These are phyloP conservation scores for Rubia occidens DNA, from an alignment of 305 asterid genomes.

Conservation along the genomic window DNA sequence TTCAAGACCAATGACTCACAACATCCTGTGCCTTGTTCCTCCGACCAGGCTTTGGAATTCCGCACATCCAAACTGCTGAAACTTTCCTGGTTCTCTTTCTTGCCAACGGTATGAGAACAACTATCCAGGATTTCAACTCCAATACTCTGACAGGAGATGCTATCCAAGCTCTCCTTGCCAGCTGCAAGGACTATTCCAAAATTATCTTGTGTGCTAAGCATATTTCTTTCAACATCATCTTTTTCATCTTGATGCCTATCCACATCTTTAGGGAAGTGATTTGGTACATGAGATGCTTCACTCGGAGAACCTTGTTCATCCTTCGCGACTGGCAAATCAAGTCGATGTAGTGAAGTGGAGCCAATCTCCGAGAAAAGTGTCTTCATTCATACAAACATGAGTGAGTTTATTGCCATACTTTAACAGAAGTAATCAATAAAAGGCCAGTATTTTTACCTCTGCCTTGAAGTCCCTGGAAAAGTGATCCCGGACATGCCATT, in stretches of 20 bases:
- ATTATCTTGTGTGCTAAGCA: conserved; percentile 28
- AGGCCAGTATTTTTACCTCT: conserved; percentile 38
- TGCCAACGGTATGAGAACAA: conserved; percentile 14
- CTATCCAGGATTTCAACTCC: conserved; percentile 7
- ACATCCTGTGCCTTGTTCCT: conserved; percentile 13
- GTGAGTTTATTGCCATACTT: conserved; percentile 2
- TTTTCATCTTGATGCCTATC: conserved; percentile 32
- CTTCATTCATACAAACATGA: conserved; percentile 29
- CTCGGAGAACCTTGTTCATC: not conserved
- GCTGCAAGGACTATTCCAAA: conserved; percentile 20
- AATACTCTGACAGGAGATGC: conserved; percentile 12
- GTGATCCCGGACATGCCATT: conserved; percentile 42
- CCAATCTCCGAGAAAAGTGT: conserved; percentile 56
- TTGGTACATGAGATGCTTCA: conserved; percentile 41
- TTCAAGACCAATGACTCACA: conserved; percentile 18
- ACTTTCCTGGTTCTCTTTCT: conserved; percentile 12
- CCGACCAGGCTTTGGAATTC: conserved; percentile 10
- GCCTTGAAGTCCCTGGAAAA: conserved; percentile 52
- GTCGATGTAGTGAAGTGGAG: conserved; percentile 26
- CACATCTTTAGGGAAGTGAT: conserved; percentile 30
- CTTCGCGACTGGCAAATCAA: conserved; percentile 20
- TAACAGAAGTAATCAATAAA: not conserved
- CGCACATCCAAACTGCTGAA: conserved; percentile 11
- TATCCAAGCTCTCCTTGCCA: conserved; percentile 19
- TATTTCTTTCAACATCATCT: conserved; percentile 26